phyloP scores from a whole-genome alignment of 257 asterid species.

The Buddleja alternifolia region DNA sequence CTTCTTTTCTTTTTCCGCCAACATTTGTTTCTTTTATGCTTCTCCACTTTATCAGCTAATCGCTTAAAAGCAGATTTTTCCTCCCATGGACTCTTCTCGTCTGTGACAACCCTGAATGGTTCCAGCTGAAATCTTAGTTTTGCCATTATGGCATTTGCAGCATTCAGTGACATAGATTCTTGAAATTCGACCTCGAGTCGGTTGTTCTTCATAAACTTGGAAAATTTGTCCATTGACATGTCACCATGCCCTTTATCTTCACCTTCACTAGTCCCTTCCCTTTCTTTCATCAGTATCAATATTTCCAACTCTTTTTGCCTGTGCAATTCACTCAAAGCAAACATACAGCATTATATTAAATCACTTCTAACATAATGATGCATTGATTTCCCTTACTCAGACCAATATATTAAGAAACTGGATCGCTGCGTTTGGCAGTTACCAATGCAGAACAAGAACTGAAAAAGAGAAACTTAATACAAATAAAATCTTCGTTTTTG shows the following conservation, averaged over 20 bases:
- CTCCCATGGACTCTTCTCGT: conserved; percentile 82
- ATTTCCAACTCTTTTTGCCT: conserved; percentile 66
- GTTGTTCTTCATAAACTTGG: conserved; percentile 47
- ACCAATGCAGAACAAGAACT: not conserved
- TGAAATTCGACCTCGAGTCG: conserved; percentile 46
- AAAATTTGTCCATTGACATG: conserved; percentile 40
- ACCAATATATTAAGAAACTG: not conserved
- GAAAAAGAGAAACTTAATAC: not conserved
- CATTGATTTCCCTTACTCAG: conserved; percentile 1
- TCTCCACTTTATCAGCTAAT: conserved; percentile 64
- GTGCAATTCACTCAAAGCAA: conserved; percentile 31
- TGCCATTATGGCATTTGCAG: conserved; percentile 63
- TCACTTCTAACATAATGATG: not conserved
- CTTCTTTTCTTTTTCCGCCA: conserved; percentile 89
- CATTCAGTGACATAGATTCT: conserved; percentile 57
- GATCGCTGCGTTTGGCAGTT: not conserved
- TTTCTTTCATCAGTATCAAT: conserved; percentile 49
- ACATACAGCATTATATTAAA: not conserved
- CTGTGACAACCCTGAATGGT: conserved; percentile 78
- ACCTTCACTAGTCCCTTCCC: conserved; percentile 37
- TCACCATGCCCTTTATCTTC: conserved; percentile 37
- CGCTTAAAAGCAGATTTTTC: conserved; percentile 74
- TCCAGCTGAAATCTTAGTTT: conserved; percentile 75
- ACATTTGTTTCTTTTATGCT: conserved; percentile 78
- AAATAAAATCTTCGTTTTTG: not conserved